Conservation (phyloP, 2,329 filamentous ascomycete species). For the Fusarium guadeloupense region DNA sequence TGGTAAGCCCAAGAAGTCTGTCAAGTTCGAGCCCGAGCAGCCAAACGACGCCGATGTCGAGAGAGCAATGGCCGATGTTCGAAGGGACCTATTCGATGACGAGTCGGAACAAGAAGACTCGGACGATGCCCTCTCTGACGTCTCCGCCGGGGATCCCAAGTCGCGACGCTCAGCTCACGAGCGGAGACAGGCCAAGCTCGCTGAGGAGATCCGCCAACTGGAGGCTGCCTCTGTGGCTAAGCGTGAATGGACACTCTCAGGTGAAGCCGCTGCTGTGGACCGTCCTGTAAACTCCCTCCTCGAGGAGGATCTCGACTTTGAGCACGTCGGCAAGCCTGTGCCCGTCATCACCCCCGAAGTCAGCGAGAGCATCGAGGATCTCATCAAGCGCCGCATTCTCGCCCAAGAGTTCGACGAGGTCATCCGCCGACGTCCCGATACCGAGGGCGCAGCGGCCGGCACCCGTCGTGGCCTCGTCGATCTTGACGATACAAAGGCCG, state of each 20-base stretch:
- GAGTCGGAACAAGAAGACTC: slow-evolving; percentile 71
- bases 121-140: slow-evolving; percentile 70
- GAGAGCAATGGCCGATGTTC: slow-evolving; percentile 85
- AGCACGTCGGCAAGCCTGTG: slow-evolving; percentile 92
- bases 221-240: slow-evolving; percentile 91
- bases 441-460: slow-evolving; percentile 67
- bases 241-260: slow-evolving; percentile 87
- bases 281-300: slow-evolving; percentile 91
- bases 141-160: slow-evolving; percentile 73
- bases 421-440: slow-evolving; percentile 80
- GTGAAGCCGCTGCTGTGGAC: slow-evolving; percentile 84
- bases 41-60: slow-evolving; percentile 75
- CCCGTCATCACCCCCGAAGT: slow-evolving; percentile 93
- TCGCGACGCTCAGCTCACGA: slow-evolving; percentile 87
- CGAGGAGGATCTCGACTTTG: slow-evolving; percentile 95
- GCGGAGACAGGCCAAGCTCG: slow-evolving; percentile 83
- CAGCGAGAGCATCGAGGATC: slow-evolving; percentile 88
- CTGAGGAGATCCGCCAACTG: slow-evolving; percentile 89
- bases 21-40: slow-evolving; percentile 52
- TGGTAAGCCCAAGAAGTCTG: slow-evolving; percentile 55
- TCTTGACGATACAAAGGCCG: slow-evolving; percentile 86
- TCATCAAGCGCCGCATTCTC: slow-evolving; percentile 93
- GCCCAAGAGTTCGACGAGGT: slow-evolving; percentile 94
- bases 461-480: slow-evolving; percentile 78
- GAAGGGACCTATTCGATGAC: slow-evolving; percentile 90